phyloP scores from a whole-genome alignment of 495 filamentous ascomycete species.

The Cryomyces minteri region DNA sequence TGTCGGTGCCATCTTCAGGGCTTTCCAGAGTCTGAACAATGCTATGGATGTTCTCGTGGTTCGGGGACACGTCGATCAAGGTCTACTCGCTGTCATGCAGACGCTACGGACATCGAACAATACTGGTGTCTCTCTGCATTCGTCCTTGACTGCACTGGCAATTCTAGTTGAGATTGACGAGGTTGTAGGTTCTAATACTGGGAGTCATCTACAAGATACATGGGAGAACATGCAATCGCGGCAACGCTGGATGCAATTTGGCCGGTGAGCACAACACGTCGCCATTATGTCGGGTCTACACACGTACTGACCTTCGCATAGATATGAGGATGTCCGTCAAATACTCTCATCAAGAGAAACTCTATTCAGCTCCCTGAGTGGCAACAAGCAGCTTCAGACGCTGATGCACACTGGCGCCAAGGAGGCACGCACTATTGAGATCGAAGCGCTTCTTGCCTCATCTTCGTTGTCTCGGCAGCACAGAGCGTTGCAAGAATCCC shows the following conservation, averaged over 20 bases:
- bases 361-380: constrained; percentile 61
- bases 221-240: constrained; percentile 44
- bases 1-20: constrained; percentile 53
- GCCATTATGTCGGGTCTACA: no score
- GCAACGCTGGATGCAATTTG: constrained; percentile 59
- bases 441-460: constrained; percentile 51
- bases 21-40: constrained; percentile 62
- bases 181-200: constrained; percentile 37
- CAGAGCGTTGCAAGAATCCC: constrained; percentile 64
- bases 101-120: neutral
- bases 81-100: neutral
- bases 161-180: constrained; percentile 70
- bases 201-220: constrained; percentile 39
- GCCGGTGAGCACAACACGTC: constrained; percentile 32
- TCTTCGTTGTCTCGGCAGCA: constrained; percentile 60
- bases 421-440: constrained; percentile 52
- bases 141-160: constrained; percentile 51
- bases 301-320: constrained; percentile 14
- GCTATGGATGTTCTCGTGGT: constrained; percentile 25
- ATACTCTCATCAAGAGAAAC: constrained; percentile 70
- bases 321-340: constrained; percentile 63
- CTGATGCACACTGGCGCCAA: constrained; percentile 33
- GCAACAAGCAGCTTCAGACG: constrained; percentile 40
- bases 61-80: neutral
- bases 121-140: constrained; percentile 35